Evolutionary conservation across 306 rosid species (phyloP), one percentile per base, ranked within the genome.

Genomic region (cucumber (Cucumis sativus)): DNA sequence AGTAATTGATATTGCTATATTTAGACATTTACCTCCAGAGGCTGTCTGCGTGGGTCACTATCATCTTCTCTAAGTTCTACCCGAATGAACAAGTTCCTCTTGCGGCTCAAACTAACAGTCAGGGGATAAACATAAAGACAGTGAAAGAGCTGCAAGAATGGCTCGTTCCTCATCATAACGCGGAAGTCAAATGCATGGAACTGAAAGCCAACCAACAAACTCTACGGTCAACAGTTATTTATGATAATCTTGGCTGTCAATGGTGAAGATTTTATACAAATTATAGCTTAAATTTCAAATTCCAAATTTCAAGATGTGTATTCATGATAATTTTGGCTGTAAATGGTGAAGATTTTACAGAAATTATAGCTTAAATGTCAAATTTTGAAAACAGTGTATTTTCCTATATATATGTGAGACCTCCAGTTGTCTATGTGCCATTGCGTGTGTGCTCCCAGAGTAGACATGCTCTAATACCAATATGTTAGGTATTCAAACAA

Each of bases 151-250:
- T 95, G 97, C 91, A 88, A 84, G 87, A 92, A 95, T 37, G 99
- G 99, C 92, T 92, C 93, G n/a, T 95, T 95, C 84, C 97, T 95
- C 16, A 91, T 85, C 30, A 95, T 92, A 40, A 97, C 85, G 82
- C 99, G 97, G 89, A 95, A 95, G 96, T 95, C 99, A 40, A 95
- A 95, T 58, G 97, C 97, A 64, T 92, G 99, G 88, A 92, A 92
- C 99, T 95, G 92, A 70, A 88, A 82, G 80, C 80, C 71, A 78
- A 86, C 83, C 79, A 77, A 83, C 78, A 61, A 43, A 20, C 10
- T 41, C 20, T 45, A 76, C 17, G n/a, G 35, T 77, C 79, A 77
- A 59, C 66, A 77, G 61, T 17, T 55, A 74, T 61, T 56, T 17
- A 25, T 47, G 40, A 47, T 66, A 28, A 43, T 17, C n/a, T 25